These are phyloP conservation scores for Septoria linicola DNA, from an alignment of 2,329 filamentous ascomycete genomes.

Conservation along the genomic window DNA sequence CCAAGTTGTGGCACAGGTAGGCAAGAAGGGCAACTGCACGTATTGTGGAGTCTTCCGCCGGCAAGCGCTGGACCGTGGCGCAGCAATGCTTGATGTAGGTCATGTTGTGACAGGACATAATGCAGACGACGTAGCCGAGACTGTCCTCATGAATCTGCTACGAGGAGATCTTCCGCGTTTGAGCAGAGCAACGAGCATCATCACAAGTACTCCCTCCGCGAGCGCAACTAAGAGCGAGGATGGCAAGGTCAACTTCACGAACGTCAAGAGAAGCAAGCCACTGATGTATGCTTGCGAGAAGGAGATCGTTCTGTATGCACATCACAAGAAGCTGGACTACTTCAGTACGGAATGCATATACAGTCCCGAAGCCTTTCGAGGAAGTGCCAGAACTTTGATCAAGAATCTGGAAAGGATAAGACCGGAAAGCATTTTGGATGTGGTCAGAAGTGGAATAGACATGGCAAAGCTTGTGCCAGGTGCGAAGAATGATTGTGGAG, in stretches of 20 bases:
- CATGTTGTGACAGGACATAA: constrained; percentile 98
- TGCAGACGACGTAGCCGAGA: constrained; percentile 95
- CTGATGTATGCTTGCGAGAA: constrained; percentile 99
- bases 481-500: constrained; percentile 50
- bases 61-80: constrained; percentile 89
- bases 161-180: constrained; percentile 85
- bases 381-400: constrained; percentile 85
- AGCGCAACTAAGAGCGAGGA: constrained; percentile 19
- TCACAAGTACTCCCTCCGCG: constrained; percentile 60
- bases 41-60: constrained; percentile 96
- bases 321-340: constrained; percentile 95
- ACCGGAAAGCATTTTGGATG: constrained; percentile 90
- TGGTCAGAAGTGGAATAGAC: constrained; percentile 91
- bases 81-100: constrained; percentile 79
- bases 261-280: constrained; percentile 93
- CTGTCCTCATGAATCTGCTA: constrained; percentile 94
- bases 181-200: constrained; percentile 83
- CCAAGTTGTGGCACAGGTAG: constrained; percentile 91
- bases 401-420: constrained; percentile 93
- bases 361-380: constrained; percentile 92
- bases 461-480: constrained; percentile 83
- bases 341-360: constrained; percentile 99
- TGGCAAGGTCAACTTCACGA: constrained; percentile 60
- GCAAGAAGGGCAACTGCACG: constrained; percentile 98
- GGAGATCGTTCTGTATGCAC: constrained; percentile 95